These are phyloP conservation scores for Alternaria rosae DNA, from an alignment of 2,329 filamentous ascomycete genomes.

Conservation along the genomic window DNA sequence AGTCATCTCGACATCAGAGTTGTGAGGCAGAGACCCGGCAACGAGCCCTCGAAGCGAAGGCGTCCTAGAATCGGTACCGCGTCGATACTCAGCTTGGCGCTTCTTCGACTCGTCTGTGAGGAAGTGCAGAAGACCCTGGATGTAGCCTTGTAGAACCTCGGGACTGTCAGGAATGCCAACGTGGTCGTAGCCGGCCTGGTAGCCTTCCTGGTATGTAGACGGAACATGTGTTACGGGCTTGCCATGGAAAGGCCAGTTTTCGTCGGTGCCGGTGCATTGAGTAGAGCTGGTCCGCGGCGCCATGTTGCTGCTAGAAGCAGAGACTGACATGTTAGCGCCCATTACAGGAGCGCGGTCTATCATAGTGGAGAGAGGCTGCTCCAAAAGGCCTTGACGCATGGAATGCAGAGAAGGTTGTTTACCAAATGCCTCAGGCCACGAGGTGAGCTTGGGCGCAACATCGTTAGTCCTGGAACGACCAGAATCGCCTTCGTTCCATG, in stretches of 20 bases:
- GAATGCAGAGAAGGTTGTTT: slow-evolving; percentile 31
- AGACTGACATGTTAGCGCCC: slow-evolving; percentile 9
- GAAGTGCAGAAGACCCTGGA: slow-evolving; percentile 42
- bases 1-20: slow-evolving; percentile 39
- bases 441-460: slow-evolving; percentile 33
- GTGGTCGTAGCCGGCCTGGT: slow-evolving; percentile 48
- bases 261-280: slow-evolving; percentile 28
- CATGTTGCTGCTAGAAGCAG: slow-evolving; percentile 21
- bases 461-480: slow-evolving; percentile 31
- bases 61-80: slow-evolving; percentile 20
- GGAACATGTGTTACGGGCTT: slow-evolving; percentile 33
- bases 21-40: slow-evolving; percentile 33
- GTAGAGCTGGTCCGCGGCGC: slow-evolving; percentile 19
- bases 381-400: slow-evolving; percentile 18
- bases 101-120: slow-evolving; percentile 38
- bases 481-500: slow-evolving; percentile 43
- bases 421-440: slow-evolving; percentile 43
- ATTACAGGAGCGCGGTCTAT: slow-evolving; percentile 16
- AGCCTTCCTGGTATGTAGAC: slow-evolving; percentile 49
- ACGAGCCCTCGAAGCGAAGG: slow-evolving; percentile 39
- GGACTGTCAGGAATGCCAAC: slow-evolving; percentile 40
- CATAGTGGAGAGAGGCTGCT: slow-evolving; percentile 6
- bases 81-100: slow-evolving; percentile 19
- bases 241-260: slow-evolving; percentile 31
- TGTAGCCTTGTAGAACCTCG: slow-evolving; percentile 45